Conservation (phyloP, 2,329 filamentous ascomycete species). For the Trichoderma lentiforme region DNA sequence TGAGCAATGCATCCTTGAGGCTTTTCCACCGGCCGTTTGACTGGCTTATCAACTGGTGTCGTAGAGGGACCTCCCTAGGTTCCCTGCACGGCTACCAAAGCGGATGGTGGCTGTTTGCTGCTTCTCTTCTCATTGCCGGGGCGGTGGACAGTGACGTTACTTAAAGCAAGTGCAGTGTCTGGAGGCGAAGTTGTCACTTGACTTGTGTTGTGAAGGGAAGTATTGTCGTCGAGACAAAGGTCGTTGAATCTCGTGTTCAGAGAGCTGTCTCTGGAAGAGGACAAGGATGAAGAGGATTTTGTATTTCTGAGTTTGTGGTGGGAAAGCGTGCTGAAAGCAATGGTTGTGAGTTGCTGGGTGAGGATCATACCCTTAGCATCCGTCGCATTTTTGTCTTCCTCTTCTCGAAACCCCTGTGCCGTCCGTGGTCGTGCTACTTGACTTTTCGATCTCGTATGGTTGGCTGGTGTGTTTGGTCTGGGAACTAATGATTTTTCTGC, state of each 20-base stretch:
- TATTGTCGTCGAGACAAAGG: conserved; percentile 39
- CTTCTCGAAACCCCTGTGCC: conserved; percentile 40
- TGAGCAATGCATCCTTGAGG: conserved; percentile 33
- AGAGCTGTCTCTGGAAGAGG: conserved; percentile 44
- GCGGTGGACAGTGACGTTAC: conserved; percentile 30
- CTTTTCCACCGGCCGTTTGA: conserved; percentile 32
- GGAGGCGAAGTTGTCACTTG: conserved; percentile 45
- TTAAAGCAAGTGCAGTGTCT: conserved; percentile 18
- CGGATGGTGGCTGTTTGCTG: conserved; percentile 7
- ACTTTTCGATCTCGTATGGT: conserved; percentile 44
- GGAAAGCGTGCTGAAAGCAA: conserved; percentile 21
- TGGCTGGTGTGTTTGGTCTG: conserved; percentile 45
- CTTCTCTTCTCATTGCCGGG: conserved; percentile 25
- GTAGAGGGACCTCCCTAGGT: conserved; percentile 34
- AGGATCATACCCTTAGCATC: conserved; percentile 36
- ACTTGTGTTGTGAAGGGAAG: conserved; percentile 31
- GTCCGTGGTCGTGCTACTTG: conserved; percentile 37
- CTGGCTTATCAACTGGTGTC: conserved; percentile 32
- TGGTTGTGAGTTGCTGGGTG: conserved; percentile 16
- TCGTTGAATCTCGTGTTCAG: conserved; percentile 36
- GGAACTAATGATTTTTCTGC: conserved; percentile 51
- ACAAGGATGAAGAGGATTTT: conserved; percentile 28
- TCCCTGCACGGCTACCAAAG: conserved; percentile 23
- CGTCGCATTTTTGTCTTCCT: conserved; percentile 37
- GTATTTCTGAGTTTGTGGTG: conserved; percentile 28